A percentile compares a stretch with the other conserved stretches of the same genome.
These are phyloP conservation scores for Xylaria venustula DNA, from an alignment of 495 filamentous ascomycete species.

Conservation along the genomic window DNA sequence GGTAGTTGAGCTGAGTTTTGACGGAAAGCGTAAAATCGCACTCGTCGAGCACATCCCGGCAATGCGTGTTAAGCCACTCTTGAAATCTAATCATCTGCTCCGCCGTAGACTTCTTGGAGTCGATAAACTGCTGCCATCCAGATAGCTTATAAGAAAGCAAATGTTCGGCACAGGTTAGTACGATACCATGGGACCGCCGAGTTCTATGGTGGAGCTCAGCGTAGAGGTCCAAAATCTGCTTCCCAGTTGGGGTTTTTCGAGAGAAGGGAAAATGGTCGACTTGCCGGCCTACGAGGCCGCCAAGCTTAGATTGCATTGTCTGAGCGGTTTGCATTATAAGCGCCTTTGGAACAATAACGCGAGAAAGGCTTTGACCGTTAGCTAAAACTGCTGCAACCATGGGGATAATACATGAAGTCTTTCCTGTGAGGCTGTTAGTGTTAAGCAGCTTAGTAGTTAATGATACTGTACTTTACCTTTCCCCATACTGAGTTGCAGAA, in stretches of 20 bases:
- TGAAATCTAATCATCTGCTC: conserved; percentile 44
- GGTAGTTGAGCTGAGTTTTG: conserved; percentile 50
- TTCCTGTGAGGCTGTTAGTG: conserved; percentile 27
- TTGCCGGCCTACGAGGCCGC: conserved; percentile 45
- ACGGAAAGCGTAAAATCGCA: conserved; percentile 53
- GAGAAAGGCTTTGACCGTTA: conserved; percentile 38
- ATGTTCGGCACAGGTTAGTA: conserved; percentile 52
- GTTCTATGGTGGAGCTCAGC: conserved; percentile 34
- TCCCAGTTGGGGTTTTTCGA: conserved; percentile 36
- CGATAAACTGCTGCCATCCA: conserved; percentile 45
- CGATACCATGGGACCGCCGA: conserved; percentile 33
- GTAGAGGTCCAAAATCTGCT: conserved; percentile 33
- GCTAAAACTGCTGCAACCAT: conserved; percentile 53
- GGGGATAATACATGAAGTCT: conserved; percentile 55
- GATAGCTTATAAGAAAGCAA: conserved; percentile 52
- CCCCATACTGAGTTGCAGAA: conserved; percentile 57
- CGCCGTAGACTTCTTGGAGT: conserved; percentile 38
- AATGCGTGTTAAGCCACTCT: conserved; percentile 41
- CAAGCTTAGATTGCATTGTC: conserved; percentile 45
- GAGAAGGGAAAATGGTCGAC: conserved; percentile 54
- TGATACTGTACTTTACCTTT: conserved; percentile 33
- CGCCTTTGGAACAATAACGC: conserved; percentile 53
- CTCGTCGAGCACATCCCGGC: conserved; percentile 57
- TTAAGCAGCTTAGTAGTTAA: background rate
- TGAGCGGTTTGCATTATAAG: conserved; percentile 52